These are phyloP conservation scores for Omphalea diandra DNA, from an alignment of 441 rosid species.

Conservation along the genomic window DNA sequence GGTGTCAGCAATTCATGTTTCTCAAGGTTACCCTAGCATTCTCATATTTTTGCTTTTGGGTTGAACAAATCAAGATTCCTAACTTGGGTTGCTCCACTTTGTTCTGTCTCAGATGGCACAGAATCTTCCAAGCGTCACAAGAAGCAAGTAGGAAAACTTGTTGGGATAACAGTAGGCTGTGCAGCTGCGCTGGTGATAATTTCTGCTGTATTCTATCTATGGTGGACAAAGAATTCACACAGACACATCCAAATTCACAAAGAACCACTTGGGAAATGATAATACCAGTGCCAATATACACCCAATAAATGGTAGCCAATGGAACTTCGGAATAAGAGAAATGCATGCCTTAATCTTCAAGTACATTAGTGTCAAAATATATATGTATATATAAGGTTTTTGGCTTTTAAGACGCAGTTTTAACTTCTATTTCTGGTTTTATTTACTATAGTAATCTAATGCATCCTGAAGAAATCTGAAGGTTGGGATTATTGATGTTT, in stretches of 20 bases:
- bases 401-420: not conserved
- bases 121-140: constrained; percentile 22
- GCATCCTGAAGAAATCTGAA: too few species aligned
- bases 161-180: constrained; percentile 43
- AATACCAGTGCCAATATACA: not conserved
- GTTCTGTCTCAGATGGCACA: constrained; percentile 20
- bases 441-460: not conserved
- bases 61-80: not conserved
- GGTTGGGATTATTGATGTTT: not conserved
- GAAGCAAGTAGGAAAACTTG: constrained; percentile 30
- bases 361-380: too few species aligned
- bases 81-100: not conserved
- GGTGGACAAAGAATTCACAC: constrained; percentile 35
- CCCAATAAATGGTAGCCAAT: not conserved
- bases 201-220: constrained; percentile 34
- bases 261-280: constrained; percentile 30
- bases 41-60: not conserved
- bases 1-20: constrained; percentile 49
- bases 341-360: too few species aligned
- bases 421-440: not conserved
- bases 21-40: constrained; percentile 32
- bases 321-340: too few species aligned
- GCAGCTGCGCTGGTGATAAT: constrained; percentile 33
- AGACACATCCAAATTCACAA: constrained; percentile 29
- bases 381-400: not conserved